Evolutionary conservation across 345 rosid genomes (phyloP).

Genomic region (Raphanus sativus): DNA sequence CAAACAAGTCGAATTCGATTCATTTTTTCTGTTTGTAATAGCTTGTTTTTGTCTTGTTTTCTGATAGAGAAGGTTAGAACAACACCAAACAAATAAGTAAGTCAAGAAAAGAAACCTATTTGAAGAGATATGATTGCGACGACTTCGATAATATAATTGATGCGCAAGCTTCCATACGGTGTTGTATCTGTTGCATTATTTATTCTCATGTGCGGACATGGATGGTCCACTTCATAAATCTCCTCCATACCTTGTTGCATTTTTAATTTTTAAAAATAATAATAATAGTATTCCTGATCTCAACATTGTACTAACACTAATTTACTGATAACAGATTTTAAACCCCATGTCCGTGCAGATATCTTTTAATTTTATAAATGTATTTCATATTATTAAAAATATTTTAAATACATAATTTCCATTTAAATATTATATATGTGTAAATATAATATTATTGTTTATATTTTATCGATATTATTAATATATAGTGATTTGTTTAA

Average conservation of each 20-base stretch:
- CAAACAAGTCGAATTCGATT: conserved; percentile 11
- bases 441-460: too few species aligned
- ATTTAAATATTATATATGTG: too few species aligned
- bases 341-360: too few species aligned
- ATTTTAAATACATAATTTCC: too few species aligned
- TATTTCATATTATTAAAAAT: too few species aligned
- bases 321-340: too few species aligned
- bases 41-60: background rate
- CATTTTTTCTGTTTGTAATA: background rate
- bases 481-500: too few species aligned
- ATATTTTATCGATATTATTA: too few species aligned
- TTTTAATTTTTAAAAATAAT: background rate
- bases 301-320: background rate
- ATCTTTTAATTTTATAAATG: too few species aligned
- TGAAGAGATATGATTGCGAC: conserved; percentile 12
- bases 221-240: conserved; percentile 34
- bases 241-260: background rate
- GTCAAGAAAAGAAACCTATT: background rate
- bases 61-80: background rate
- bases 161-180: conserved; percentile 22
- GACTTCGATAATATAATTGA: conserved; percentile 16
- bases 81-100: background rate
- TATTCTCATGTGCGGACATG: conserved; percentile 19
- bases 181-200: conserved; percentile 16
- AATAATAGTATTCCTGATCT: too few species aligned